Conservation (phyloP, 495 filamentous ascomycete species). For the Penicillium dipodomyicola region DNA sequence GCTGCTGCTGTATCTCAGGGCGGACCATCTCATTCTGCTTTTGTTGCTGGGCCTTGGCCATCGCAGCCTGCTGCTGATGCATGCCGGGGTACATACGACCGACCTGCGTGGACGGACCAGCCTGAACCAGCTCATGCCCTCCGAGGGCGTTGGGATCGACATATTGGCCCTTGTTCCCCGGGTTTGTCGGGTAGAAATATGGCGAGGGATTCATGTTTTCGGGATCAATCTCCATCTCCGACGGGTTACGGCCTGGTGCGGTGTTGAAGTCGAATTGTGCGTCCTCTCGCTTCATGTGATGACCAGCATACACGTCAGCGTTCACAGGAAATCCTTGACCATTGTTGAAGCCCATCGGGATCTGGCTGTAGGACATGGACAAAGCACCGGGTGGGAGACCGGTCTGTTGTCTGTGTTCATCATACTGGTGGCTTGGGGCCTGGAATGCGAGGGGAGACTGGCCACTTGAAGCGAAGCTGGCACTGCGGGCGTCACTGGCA, state of each 20-base stretch:
- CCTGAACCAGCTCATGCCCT: constrained; percentile 50
- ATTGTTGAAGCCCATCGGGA: constrained; percentile 52
- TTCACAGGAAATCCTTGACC: constrained; percentile 46
- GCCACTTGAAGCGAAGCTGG: constrained; percentile 41
- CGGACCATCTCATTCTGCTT: constrained; percentile 65
- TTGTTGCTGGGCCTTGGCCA: constrained; percentile 70
- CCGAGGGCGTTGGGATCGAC: constrained; percentile 71
- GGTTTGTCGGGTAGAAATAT: constrained; percentile 40
- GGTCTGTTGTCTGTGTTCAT: constrained; percentile 87
- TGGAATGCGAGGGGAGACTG: constrained; percentile 59
- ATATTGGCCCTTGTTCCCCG: constrained; percentile 47
- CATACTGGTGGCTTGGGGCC: constrained; percentile 89
- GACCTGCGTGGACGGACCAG: constrained; percentile 52
- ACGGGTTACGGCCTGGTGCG: constrained; percentile 46
- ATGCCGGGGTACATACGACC: constrained; percentile 83
- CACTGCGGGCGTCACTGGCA: constrained; percentile 37
- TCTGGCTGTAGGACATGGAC: constrained; percentile 64
- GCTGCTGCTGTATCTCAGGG: constrained; percentile 51
- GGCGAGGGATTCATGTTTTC: constrained; percentile 64
- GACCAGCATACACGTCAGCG: constrained; percentile 44
- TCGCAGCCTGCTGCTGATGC: constrained; percentile 83
- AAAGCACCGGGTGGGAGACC: constrained; percentile 78
- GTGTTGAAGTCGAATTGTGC: constrained; percentile 54
- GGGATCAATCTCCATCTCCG: constrained; percentile 56
- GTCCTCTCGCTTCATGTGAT: constrained; percentile 53